Conservation (phyloP, 345 rosid species). For the Sonneratia caseolaris region DNA sequence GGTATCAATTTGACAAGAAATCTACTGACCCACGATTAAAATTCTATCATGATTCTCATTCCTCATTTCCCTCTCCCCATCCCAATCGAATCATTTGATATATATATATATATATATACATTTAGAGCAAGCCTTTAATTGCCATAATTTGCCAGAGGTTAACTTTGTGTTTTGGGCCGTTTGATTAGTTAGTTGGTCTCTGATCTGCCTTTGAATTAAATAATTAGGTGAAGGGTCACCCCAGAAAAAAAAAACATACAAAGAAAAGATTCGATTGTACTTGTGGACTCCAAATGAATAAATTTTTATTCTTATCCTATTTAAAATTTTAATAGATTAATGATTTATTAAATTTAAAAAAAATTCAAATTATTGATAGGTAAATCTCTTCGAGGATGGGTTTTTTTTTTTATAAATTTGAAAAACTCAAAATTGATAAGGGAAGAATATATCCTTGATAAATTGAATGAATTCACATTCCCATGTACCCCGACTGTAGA, state of each 20-base stretch:
- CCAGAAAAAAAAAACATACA: background rate
- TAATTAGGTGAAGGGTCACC: constrained; percentile 1
- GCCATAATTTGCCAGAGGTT: no score
- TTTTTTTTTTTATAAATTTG: no score
- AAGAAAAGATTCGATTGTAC: background rate
- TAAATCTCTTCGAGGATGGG: no score
- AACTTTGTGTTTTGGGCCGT: background rate
- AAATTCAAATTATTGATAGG: no score
- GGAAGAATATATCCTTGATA: no score
- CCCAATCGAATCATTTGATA: background rate
- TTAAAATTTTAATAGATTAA: no score
- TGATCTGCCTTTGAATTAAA: background rate
- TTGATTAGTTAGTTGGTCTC: background rate
- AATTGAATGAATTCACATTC: background rate
- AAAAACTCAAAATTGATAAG: no score
- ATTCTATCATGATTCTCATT: background rate
- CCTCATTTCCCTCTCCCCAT: background rate
- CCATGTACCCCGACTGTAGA: background rate
- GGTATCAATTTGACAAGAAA: background rate
- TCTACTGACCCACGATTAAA: background rate
- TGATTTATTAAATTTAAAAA: no score
- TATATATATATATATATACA: no score
- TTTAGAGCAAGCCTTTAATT: no score
- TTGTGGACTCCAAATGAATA: background rate
- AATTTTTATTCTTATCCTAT: background rate